phyloP scores from a whole-genome alignment of 306 rosid genomes.

The Aeschynomene evenia region DNA sequence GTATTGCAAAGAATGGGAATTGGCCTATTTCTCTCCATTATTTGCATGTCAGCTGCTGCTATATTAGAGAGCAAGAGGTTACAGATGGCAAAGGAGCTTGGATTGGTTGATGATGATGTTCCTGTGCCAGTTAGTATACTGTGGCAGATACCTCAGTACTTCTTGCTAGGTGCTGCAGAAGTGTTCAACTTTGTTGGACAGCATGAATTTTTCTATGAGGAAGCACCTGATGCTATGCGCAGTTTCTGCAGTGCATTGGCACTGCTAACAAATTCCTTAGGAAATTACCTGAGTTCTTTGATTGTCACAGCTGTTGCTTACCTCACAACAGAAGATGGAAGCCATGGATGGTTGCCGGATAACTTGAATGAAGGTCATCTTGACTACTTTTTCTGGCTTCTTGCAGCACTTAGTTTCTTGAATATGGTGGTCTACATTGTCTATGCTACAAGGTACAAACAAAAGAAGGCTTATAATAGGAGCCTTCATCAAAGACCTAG shows the following conservation, averaged over 20 bases:
- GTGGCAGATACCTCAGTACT: slow-evolving; percentile 89
- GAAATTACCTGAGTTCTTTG: slow-evolving; percentile 76
- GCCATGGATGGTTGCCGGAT: slow-evolving; percentile 66
- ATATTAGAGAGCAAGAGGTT: slow-evolving; percentile 60
- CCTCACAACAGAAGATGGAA: slow-evolving; percentile 55
- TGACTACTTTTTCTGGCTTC: slow-evolving; percentile 78
- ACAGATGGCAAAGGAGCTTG: slow-evolving; percentile 56
- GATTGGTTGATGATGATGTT: slow-evolving; percentile 44
- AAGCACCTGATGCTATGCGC: slow-evolving; percentile 82
- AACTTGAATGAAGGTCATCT: slow-evolving; percentile 75
- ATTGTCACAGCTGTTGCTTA: slow-evolving; percentile 60
- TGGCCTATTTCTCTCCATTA: slow-evolving; percentile 69
- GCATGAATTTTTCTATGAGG: slow-evolving; percentile 82
- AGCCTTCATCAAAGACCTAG: background rate
- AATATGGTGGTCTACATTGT: slow-evolving; percentile 56
- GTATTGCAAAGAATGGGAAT: slow-evolving; percentile 90
- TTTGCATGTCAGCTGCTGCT: slow-evolving; percentile 86
- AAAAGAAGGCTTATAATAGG: slow-evolving; percentile 50
- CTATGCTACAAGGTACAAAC: slow-evolving; percentile 59
- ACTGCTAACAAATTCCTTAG: slow-evolving; percentile 63
- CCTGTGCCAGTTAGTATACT: slow-evolving; percentile 66
- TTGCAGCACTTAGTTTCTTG: slow-evolving; percentile 68
- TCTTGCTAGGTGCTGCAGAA: slow-evolving; percentile 83
- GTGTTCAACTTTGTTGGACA: slow-evolving; percentile 76
- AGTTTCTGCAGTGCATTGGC: slow-evolving; percentile 86